Evolutionary conservation across 768 basidiomycete genomes (phyloP).

Genomic region (Galerina marginata): DNA sequence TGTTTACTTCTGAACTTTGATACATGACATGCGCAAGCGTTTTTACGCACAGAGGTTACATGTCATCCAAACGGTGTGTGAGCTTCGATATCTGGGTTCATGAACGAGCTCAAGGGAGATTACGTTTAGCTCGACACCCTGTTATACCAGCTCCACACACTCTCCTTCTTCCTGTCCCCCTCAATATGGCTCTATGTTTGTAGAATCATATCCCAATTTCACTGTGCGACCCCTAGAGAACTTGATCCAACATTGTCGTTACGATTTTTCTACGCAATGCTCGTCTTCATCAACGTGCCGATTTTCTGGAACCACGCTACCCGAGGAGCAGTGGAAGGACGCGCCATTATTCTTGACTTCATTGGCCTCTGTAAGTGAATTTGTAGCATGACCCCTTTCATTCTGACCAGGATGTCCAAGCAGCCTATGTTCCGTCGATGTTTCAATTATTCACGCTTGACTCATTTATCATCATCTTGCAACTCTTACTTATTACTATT

Average conservation of each 20-base stretch:
- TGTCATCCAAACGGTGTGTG: constrained; percentile 67
- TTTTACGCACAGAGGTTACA: constrained; percentile 74
- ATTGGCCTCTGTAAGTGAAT: constrained; percentile 70
- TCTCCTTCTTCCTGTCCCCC: constrained; percentile 82
- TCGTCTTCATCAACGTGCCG: constrained; percentile 62
- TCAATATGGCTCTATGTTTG: constrained; percentile 59
- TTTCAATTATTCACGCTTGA: constrained; percentile 71
- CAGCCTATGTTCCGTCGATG: constrained; percentile 68
- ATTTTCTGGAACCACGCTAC: constrained; percentile 67
- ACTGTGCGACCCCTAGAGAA: constrained; percentile 71
- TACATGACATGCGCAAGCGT: constrained; percentile 63
- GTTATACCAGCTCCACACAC: constrained; percentile 72
- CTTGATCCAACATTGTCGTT: constrained; percentile 68
- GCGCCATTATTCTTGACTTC: constrained; percentile 76
- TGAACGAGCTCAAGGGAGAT: constrained; percentile 3
- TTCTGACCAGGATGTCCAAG: not conserved
- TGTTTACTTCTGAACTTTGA: not conserved
- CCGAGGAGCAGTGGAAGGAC: constrained; percentile 57
- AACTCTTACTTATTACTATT: constrained; percentile 68
- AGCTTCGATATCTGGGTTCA: constrained; percentile 8
- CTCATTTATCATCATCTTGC: constrained; percentile 68
- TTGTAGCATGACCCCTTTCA: not conserved
- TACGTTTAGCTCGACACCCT: constrained; percentile 65
- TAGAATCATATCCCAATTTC: constrained; percentile 64
- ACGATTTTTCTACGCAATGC: constrained; percentile 67